Evolutionary conservation across 2,329 filamentous ascomycete genomes (phyloP).

Genomic region (Alternaria triticimaculans): DNA sequence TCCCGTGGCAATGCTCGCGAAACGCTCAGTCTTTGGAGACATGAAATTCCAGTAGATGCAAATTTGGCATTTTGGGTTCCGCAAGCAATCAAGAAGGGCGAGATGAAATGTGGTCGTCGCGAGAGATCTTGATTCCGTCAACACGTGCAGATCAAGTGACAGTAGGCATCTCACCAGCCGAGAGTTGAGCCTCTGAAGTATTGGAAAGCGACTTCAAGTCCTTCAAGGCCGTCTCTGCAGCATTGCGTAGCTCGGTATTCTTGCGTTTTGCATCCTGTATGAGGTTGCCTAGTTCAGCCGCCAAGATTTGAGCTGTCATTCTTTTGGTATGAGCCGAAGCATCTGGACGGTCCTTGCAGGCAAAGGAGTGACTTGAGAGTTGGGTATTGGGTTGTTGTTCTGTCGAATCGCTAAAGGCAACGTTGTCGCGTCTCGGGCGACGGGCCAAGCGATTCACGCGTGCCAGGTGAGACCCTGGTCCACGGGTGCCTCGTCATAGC

Average conservation of each 20-base stretch:
- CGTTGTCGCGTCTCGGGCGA: conserved; percentile 21
- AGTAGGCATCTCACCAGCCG: conserved; percentile 62
- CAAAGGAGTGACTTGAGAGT: conserved; percentile 7
- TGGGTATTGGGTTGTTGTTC: conserved; percentile 11
- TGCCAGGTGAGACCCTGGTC: conserved; percentile 19
- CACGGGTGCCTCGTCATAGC: conserved; percentile 18
- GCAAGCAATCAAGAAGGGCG: conserved; percentile 93
- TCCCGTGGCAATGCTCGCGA: conserved; percentile 78
- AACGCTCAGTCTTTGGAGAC: conserved; percentile 86
- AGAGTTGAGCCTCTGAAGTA: conserved; percentile 77
- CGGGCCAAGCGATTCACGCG: conserved; percentile 25
- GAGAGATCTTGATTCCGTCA: conserved; percentile 71
- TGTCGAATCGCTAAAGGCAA: conserved; percentile 18
- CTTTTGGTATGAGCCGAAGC: conserved; percentile 44
- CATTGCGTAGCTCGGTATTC: conserved; percentile 86
- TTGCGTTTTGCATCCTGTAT: conserved; percentile 96
- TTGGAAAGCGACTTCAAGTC: conserved; percentile 80
- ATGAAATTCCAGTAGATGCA: conserved; percentile 84
- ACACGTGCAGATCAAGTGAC: not conserved
- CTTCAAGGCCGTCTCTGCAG: conserved; percentile 90
- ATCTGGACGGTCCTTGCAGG: conserved; percentile 29
- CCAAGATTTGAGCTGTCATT: conserved; percentile 91
- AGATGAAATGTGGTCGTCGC: conserved; percentile 81
- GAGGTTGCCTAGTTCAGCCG: conserved; percentile 85
- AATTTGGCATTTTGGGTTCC: conserved; percentile 89